Base-by-base conservation (phyloP, 2,329 filamentous ascomycete genomes). In the Gremmenia infestans region DNA sequence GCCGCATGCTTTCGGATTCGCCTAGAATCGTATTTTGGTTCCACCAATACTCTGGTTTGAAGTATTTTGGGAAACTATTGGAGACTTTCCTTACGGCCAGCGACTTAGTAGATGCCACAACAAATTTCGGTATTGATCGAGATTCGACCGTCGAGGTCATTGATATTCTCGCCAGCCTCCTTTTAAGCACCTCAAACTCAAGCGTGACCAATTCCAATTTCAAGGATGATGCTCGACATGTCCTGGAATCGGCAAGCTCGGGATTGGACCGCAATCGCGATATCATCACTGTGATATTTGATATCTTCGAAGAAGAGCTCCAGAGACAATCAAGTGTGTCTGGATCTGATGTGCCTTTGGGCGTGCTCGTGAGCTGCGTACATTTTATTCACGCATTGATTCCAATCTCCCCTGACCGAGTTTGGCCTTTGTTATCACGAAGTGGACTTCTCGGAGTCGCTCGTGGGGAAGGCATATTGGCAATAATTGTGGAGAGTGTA, bases 401-500 rank as follows among this genome's bases (percentile, higher is more conserved):
- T 25, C 78, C 80, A 9, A 64, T 88, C n/a, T 83, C 87, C 51
- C 93, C 94, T 0, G 88, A 88, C 55, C 81, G 92, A 57, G 85
- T 96, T 5, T 97, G 94, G 92, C 91, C 93, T 3, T 89, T 93
- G 69, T 80, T 99, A 65, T 84, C 87, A 3, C 85, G 90, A 55
- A 95, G 90, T 70, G 84, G 86, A 60, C 76, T 99, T 17, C 78
- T 99, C 47, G 88, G 88, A 63, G 82, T 85, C 5, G 86, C 91
- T 62, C 86, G 89, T 9, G 86, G 86, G 60, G 86, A 86, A 14
- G 89, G 91, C 11, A 86, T 88, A 58, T 79, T 99, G 58, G 83
- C 86, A 40, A 84, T 84, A 50, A 85, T 97, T 51, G 82, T 95
- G 2, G 89, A 89, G n/a, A 86, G 84, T 23, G 82, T 91, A 3